Evolutionary conservation across 139 green algal genomes (phyloP), one percentile per base, ranked within the genome.

Genomic region (Eudorina sp.): DNA sequence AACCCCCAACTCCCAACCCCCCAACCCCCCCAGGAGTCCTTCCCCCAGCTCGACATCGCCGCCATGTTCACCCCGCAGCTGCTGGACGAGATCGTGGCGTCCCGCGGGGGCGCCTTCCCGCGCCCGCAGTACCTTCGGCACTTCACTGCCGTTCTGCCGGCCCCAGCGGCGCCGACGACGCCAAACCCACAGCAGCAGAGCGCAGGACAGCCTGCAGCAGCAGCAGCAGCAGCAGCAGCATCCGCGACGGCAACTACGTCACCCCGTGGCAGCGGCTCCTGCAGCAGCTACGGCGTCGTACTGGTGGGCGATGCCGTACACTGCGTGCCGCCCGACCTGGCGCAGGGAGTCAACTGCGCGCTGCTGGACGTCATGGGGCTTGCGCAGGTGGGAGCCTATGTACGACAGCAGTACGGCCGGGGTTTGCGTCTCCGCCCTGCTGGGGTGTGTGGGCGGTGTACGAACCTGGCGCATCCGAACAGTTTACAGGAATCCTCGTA

Each of bases 291-390:
- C 70, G 73, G 85, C 7, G 85, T 89, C 40, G 73, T 29, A 23
- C 85, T 89, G 43, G 7, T 79, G 46, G 88, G 88, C 16, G 88
- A 85, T 64, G 81, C 90, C 27, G 70, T 90, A 40, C 90, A 93
- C 86, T 90, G 55, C 64, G 91, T 93, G 25, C 90, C 90, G n/a
- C 90, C 90, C 16, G 90, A 90, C 60, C 70, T 92, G 45, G 90
- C 85, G 6, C 86, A 93, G 81, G 90, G 90, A 0, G 90, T 93
- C 34, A 93, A 93, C 81, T 73, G 75, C 53, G 73, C 86, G 19
- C 70, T 93, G 31, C n/a, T 78, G 66, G 90, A 93, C 40, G 86
- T 90, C 34, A 25, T 78, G 58, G 86, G 4, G 27, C 82, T 93
- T 41, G 34, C 34, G 40, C 25, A 77, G 53, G 69, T 83, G 88